Evolutionary conservation across 805 yeast genomes (phyloP).

Genomic region (Starmerella lactis-condensi): DNA sequence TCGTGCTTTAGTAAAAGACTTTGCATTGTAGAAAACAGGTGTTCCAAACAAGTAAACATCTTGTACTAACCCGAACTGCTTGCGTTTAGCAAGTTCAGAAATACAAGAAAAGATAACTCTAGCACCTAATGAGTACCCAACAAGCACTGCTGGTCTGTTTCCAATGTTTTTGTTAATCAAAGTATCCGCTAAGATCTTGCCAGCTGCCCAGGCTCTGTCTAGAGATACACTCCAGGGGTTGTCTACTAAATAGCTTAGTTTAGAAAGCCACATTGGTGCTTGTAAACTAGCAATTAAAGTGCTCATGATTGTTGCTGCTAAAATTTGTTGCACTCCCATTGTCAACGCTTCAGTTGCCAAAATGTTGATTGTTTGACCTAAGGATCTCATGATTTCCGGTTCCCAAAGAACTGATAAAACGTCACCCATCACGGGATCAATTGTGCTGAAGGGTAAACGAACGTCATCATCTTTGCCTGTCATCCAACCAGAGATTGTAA

Average conservation of each 20-base stretch:
- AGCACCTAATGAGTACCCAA: slow-evolving; percentile 89
- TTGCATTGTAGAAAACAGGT: slow-evolving; percentile 63
- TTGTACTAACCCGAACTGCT: slow-evolving; percentile 76
- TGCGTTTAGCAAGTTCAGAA: slow-evolving; percentile 63
- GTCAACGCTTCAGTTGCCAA: slow-evolving; percentile 85
- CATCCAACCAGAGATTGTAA: slow-evolving; percentile 97
- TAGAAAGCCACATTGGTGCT: slow-evolving; percentile 77
- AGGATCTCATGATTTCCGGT: slow-evolving; percentile 88
- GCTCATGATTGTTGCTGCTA: slow-evolving; percentile 76
- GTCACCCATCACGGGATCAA: slow-evolving; percentile 97
- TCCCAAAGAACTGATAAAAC: slow-evolving; percentile 86
- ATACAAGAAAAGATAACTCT: slow-evolving; percentile 81
- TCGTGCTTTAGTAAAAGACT: slow-evolving; percentile 59
- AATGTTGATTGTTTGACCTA: slow-evolving; percentile 89
- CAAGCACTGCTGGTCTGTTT: slow-evolving; percentile 73
- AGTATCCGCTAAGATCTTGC: slow-evolving; percentile 77
- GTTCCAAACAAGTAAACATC: slow-evolving; percentile 77
- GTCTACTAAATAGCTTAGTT: slow-evolving; percentile 72
- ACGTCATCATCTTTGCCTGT: slow-evolving; percentile 88
- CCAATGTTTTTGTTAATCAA: slow-evolving; percentile 75
- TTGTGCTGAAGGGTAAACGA: slow-evolving; percentile 84
- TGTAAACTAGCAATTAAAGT: slow-evolving; percentile 88
- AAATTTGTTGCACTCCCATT: slow-evolving; percentile 82
- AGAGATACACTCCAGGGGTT: slow-evolving; percentile 97
- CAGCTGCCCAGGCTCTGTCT: slow-evolving; percentile 95